Percentiles rank a stretch among this genome's conserved stretches.
These are phyloP conservation scores for Pachysandra terminalis DNA, from an alignment of 164 flowering plant genomes.

Conservation along the genomic window DNA sequence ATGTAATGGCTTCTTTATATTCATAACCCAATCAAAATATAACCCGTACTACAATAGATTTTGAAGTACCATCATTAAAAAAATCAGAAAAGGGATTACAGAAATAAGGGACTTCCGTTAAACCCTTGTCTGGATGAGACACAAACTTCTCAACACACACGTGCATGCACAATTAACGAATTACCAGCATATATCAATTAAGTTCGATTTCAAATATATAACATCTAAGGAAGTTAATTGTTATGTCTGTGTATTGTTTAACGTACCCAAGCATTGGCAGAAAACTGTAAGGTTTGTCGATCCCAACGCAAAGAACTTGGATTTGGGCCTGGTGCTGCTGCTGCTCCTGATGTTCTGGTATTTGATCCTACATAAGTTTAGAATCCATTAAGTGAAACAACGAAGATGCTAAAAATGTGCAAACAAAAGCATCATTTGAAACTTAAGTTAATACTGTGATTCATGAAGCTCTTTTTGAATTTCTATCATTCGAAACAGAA, in stretches of 20 bases:
- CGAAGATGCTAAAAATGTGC: neutral
- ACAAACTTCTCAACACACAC: neutral
- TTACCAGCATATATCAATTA: neutral
- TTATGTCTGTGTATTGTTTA: neutral
- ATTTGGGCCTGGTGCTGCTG: conserved; percentile 44
- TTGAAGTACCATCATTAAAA: too few species aligned
- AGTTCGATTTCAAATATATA: neutral
- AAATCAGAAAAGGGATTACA: too few species aligned
- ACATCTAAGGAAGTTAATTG: neutral
- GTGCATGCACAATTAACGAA: too few species aligned
- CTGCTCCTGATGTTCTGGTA: conserved; percentile 55
- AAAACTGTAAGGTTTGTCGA: conserved; percentile 81
- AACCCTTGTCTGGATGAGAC: too few species aligned
- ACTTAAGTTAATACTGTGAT: neutral
- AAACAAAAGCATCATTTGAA: neutral
- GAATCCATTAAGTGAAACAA: conserved; percentile 2
- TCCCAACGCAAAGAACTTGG: conserved; percentile 76
- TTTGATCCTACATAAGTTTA: conserved; percentile 46
- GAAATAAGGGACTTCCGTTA: too few species aligned
- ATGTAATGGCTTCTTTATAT: too few species aligned
- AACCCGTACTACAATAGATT: too few species aligned
- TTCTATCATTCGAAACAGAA: neutral
- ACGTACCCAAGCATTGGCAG: conserved; percentile 94
- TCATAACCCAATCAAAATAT: too few species aligned
- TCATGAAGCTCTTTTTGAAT: neutral